These are phyloP conservation scores for Aspergillus vadensis DNA, from an alignment of 2,329 filamentous ascomycete genomes.

Conservation along the genomic window DNA sequence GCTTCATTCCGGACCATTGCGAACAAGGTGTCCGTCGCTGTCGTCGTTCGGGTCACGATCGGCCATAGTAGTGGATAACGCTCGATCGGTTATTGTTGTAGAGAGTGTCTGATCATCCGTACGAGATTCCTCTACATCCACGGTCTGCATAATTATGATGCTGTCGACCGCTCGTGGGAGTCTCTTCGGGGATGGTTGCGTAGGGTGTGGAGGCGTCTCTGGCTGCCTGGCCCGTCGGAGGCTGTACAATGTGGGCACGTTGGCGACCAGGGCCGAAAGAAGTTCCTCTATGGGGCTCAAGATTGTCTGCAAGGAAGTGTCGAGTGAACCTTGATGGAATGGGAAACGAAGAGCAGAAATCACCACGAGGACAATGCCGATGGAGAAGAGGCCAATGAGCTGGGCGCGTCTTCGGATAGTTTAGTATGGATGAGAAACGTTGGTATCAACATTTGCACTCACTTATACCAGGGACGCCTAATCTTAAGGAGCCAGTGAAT, in stretches of 20 bases:
- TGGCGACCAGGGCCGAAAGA: constrained; percentile 14
- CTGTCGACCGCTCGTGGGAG: neutral
- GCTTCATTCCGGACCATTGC: neutral
- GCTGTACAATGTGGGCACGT: constrained; percentile 16
- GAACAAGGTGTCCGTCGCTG: neutral
- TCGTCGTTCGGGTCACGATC: neutral
- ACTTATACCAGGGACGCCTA: constrained; percentile 10
- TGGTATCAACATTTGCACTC: neutral
- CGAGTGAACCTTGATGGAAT: constrained; percentile 2
- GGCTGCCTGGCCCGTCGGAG: neutral
- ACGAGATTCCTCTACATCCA: constrained; percentile 3
- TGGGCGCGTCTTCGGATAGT: constrained; percentile 6
- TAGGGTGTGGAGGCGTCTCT: neutral
- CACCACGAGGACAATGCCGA: constrained; percentile 12
- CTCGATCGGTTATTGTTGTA: neutral
- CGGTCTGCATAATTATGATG: constrained; percentile 4
- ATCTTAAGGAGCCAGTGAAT: constrained; percentile 16
- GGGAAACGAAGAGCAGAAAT: constrained; percentile 14
- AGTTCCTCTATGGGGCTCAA: constrained; percentile 12
- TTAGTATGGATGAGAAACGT: neutral
- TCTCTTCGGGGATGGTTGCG: neutral
- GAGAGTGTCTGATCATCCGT: neutral
- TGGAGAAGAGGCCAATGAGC: constrained; percentile 13
- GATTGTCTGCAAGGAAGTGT: constrained; percentile 2
- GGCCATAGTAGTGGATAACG: neutral